These are phyloP conservation scores for Ascochyta pisi DNA, from an alignment of 2,329 filamentous ascomycete genomes.

Conservation along the genomic window DNA sequence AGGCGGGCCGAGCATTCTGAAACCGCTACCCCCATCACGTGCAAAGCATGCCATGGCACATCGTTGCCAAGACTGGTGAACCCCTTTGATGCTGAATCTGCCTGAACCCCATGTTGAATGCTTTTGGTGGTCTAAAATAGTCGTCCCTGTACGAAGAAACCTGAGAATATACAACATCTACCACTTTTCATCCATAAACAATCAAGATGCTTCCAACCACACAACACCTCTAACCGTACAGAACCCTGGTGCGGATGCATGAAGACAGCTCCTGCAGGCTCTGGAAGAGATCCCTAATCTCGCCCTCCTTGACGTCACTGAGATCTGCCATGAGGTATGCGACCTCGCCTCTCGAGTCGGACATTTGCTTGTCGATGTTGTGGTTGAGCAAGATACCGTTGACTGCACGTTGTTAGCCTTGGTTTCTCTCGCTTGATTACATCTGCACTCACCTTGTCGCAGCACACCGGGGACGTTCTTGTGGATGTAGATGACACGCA, in stretches of 20 bases:
- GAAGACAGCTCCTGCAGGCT: constrained; percentile 78
- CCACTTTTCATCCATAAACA: neutral
- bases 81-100: neutral
- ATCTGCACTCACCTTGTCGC: constrained; percentile 67
- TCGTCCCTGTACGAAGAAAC: constrained; percentile 5
- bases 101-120: constrained; percentile 49
- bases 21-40: constrained; percentile 10
- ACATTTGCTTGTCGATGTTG: constrained; percentile 99
- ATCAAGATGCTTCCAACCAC: neutral
- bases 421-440: neutral
- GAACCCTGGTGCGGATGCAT: constrained; percentile 57
- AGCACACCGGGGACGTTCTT: constrained; percentile 95
- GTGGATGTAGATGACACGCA: constrained; percentile 95
- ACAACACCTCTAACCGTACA: constrained; percentile 43
- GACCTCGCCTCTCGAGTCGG: constrained; percentile 89
- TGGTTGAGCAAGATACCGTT: constrained; percentile 94
- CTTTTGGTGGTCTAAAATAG: constrained; percentile 26
- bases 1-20: constrained; percentile 9
- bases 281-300: constrained; percentile 87
- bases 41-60: neutral
- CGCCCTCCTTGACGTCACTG: constrained; percentile 78
- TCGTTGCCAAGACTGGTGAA: constrained; percentile 5
- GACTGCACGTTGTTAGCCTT: constrained; percentile 60
- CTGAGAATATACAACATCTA: constrained; percentile 47
- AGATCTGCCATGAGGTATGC: constrained; percentile 99